A percentile compares a stretch with the other conserved stretches of the same genome.
Evolutionary conservation across 345 rosid genomes (phyloP).

Genomic region (Capsella bursapastoris): DNA sequence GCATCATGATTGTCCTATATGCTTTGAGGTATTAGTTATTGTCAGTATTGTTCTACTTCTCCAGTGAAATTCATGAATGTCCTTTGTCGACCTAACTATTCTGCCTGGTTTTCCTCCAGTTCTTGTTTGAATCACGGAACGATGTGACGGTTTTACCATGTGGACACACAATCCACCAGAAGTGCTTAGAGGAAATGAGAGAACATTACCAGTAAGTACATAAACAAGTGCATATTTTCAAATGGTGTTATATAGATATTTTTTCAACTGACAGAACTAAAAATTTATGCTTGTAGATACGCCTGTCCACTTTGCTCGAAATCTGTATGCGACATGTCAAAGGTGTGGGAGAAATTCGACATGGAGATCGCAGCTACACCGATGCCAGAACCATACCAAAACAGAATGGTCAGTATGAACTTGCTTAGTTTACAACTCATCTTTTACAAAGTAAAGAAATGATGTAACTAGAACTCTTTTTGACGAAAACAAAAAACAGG

Average conservation of each 20-base stretch:
- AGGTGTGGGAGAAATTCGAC: slow-evolving; percentile 88
- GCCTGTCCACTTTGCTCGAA: slow-evolving; percentile 92
- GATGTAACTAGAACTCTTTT: background rate
- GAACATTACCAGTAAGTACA: slow-evolving; percentile 73
- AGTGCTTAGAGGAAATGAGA: slow-evolving; percentile 83
- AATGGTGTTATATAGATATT: background rate
- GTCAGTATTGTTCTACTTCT: background rate
- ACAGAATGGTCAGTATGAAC: slow-evolving; percentile 54
- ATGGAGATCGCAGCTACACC: slow-evolving; percentile 84
- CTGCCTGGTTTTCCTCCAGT: slow-evolving; percentile 54
- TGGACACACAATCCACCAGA: slow-evolving; percentile 82
- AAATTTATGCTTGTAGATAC: slow-evolving; percentile 49
- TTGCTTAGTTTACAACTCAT: background rate
- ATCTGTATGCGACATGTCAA: slow-evolving; percentile 92
- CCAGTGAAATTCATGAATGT: background rate
- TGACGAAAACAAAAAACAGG: slow-evolving; percentile 49
- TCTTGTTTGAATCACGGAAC: slow-evolving; percentile 69
- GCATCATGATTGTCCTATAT: slow-evolving; percentile 95
- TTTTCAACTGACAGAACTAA: background rate
- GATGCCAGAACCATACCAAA: slow-evolving; percentile 72
- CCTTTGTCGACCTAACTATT: background rate
- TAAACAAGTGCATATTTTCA: background rate
- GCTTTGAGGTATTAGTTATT: slow-evolving; percentile 70
- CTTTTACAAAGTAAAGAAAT: background rate
- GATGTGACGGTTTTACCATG: slow-evolving; percentile 83